Base-by-base conservation (phyloP, 2,329 filamentous ascomycete genomes). In the Trichoderma cornu-damae region DNA sequence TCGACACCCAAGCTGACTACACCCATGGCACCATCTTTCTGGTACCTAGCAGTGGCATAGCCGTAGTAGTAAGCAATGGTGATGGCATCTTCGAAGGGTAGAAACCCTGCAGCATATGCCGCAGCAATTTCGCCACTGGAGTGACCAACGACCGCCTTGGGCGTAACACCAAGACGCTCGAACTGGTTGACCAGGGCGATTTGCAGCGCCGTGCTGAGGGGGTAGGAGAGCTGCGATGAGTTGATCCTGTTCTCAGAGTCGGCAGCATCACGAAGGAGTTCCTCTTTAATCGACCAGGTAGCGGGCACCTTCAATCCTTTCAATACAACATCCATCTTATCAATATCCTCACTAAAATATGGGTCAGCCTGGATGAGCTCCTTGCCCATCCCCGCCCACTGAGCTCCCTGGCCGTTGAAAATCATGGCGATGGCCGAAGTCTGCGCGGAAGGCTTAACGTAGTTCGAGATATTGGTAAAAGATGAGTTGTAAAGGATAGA, bases 191-290 rank as follows among this genome's bases (percentile, higher is more conserved):
- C 72, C 2, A 79, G 61, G 0, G 69, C 79, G 2, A 84, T 69
- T 61, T 84, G 81, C 1, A 84, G 40, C 0, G 80, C 79, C 0
- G 80, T 82, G 51, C 76, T 82, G 1, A 81, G 63, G 0, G 81
- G 77, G 60, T 83, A 80, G 0, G 76, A 73, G 20, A 80, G 61
- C 3, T 72, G 69, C 0, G 77, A 69, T n/a, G 64, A 51, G 34
- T 67, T 49, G 26, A 67, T 62, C n/a, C 40, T 38, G 7, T 67
- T 53, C 14, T 64, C 46, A 1, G 69, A 34, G 38, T 59, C 50
- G 22, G 35, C 24, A 14, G 52, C 34, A 42, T 49, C 24, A 4
- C 42, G 43, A 4, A 50, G 52, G 8, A 54, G 48, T 57, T 60
- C 58, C 9, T 57, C 47, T 16, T 56, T 38, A 11, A 63, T 57